Evolutionary conservation across 2,329 filamentous ascomycete species (phyloP).

Genomic region (Colletotrichum acutatum): DNA sequence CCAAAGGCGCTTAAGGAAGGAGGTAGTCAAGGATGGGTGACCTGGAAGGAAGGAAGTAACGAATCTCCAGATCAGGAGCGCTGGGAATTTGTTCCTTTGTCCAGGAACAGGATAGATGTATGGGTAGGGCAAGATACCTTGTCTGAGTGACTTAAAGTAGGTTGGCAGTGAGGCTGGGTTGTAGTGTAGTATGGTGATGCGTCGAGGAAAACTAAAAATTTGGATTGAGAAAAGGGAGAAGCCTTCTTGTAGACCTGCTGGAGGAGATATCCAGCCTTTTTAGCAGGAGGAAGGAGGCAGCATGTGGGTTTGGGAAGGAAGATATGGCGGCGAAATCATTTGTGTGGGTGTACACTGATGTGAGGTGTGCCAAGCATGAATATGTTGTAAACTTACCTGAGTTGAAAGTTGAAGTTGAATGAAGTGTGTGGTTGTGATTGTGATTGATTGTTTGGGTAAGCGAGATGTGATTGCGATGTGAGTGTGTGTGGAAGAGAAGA

Average conservation of each 20-base stretch:
- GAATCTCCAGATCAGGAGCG: neutral
- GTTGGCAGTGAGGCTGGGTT: neutral
- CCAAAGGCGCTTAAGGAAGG: neutral
- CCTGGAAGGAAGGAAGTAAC: neutral
- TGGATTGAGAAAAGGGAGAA: neutral
- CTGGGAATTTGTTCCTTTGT: neutral
- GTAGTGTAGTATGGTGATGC: neutral
- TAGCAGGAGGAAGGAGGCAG: neutral
- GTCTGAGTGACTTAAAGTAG: neutral
- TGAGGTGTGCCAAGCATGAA: neutral
- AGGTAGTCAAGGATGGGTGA: neutral
- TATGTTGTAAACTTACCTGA: neutral
- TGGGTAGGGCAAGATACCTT: neutral
- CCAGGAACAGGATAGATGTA: neutral
- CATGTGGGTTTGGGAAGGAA: neutral
- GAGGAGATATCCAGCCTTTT: neutral
- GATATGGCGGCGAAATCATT: neutral
- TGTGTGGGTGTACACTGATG: neutral
- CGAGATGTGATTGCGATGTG: no score
- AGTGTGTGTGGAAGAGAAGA: neutral
- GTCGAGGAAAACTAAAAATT: neutral
- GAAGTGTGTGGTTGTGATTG: neutral
- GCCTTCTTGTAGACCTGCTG: neutral
- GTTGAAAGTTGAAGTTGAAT: neutral
- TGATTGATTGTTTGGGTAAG: no score